These are phyloP conservation scores for Choiromyces venosus DNA, from an alignment of 495 filamentous ascomycete genomes.

Conservation along the genomic window DNA sequence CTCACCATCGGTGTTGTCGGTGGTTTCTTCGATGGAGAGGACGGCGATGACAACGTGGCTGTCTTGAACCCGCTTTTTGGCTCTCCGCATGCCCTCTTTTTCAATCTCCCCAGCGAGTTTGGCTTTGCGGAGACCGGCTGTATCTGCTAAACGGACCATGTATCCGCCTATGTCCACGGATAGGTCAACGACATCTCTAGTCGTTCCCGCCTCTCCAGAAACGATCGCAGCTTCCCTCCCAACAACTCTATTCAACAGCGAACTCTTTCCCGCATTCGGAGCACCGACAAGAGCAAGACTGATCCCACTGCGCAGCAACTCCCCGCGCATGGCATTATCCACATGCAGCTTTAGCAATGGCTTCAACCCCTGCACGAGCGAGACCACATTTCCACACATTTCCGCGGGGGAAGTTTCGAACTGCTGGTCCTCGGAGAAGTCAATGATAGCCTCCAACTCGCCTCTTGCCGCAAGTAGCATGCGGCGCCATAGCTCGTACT, in stretches of 20 bases:
- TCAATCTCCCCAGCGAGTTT: slow-evolving; percentile 62
- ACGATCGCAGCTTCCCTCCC: slow-evolving; percentile 93
- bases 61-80: slow-evolving; percentile 69
- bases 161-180: slow-evolving; percentile 85
- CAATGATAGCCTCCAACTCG: slow-evolving; percentile 90
- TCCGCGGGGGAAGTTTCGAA: slow-evolving; percentile 81
- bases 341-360: slow-evolving; percentile 61
- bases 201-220: slow-evolving; percentile 84
- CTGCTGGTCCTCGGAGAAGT: slow-evolving; percentile 95
- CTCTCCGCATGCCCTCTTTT: slow-evolving; percentile 82
- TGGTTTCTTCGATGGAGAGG: slow-evolving; percentile 62
- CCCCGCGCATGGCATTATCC: slow-evolving; percentile 71
- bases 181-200: slow-evolving; percentile 87
- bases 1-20: slow-evolving; percentile 35
- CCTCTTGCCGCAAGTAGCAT: slow-evolving; percentile 74
- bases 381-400: slow-evolving; percentile 61
- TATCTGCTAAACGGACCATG: slow-evolving; percentile 83
- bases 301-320: slow-evolving; percentile 81
- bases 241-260: slow-evolving; percentile 83
- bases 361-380: slow-evolving; percentile 56
- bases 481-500: slow-evolving; percentile 79
- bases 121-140: slow-evolving; percentile 67
- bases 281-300: slow-evolving; percentile 78
- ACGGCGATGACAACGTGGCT: slow-evolving; percentile 85
- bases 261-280: slow-evolving; percentile 94